A percentile compares a stretch with the other conserved stretches of the same genome.
Conservation (phyloP, 257 asterid species). For the Datura wrightii region DNA sequence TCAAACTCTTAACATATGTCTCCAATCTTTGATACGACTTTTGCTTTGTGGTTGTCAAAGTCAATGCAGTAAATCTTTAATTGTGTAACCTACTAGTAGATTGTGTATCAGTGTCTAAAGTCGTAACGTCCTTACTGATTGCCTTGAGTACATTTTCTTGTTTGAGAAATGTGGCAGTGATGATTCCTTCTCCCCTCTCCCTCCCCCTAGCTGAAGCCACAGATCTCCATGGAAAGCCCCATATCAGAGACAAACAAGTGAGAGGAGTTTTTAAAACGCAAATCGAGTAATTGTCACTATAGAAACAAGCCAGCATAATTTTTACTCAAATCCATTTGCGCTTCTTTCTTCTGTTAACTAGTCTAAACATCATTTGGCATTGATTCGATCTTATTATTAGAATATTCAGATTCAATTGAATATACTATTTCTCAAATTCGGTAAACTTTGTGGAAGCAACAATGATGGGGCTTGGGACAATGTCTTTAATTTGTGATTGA, state of each 20-base stretch:
- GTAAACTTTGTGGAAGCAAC: conserved; percentile 2
- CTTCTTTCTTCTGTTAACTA: neutral
- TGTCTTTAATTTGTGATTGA: conserved; percentile 14
- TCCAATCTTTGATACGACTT: neutral
- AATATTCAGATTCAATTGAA: neutral
- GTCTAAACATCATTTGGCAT: conserved; percentile 9
- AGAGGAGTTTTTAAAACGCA: neutral
- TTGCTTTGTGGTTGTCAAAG: neutral
- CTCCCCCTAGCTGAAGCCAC: neutral
- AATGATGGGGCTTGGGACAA: neutral
- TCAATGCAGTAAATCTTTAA: neutral
- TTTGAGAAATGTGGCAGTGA: neutral
- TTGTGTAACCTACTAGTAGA: conserved; percentile 17
- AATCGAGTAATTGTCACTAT: neutral
- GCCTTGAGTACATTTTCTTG: neutral
- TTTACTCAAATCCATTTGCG: neutral
- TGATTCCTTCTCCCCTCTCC: neutral
- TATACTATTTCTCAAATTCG: neutral
- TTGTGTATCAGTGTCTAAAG: neutral
- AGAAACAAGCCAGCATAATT: neutral
- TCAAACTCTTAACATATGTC: neutral
- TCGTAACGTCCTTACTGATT: neutral
- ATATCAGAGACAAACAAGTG: conserved; percentile 5
- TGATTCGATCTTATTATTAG: neutral
- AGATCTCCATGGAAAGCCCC: neutral